Evolutionary conservation across 2,329 filamentous ascomycete genomes (phyloP).

Genomic region (Talaromyces sp.): DNA sequence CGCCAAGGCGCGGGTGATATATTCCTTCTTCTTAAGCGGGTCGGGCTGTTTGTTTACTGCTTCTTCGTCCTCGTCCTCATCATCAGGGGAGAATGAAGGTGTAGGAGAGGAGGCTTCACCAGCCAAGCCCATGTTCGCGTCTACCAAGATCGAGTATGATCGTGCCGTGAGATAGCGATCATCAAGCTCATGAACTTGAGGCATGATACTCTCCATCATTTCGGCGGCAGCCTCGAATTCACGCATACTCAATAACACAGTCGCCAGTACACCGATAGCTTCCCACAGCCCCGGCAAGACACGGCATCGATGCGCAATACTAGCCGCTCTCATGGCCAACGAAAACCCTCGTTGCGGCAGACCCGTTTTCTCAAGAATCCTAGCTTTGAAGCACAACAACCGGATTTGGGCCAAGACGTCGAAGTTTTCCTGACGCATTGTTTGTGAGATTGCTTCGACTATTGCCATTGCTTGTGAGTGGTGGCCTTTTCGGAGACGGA

Average conservation of each 20-base stretch:
- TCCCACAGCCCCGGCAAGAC: conserved; percentile 71
- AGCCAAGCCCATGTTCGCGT: conserved; percentile 76
- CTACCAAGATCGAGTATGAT: conserved; percentile 69
- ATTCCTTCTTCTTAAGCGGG: conserved; percentile 53
- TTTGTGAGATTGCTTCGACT: conserved; percentile 54
- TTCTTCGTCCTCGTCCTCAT: background rate
- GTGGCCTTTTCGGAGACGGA: conserved; percentile 55
- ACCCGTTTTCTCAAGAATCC: conserved; percentile 66
- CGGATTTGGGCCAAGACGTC: conserved; percentile 69
- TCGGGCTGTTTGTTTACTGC: conserved; percentile 31
- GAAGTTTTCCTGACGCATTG: conserved; percentile 55
- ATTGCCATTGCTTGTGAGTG: conserved; percentile 54
- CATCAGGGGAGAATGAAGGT: background rate
- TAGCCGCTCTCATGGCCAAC: conserved; percentile 71
- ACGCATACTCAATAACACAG: conserved; percentile 66
- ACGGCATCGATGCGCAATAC: conserved; percentile 67
- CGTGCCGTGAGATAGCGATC: conserved; percentile 62
- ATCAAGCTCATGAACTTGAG: conserved; percentile 72
- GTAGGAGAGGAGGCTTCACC: conserved; percentile 39
- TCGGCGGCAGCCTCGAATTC: conserved; percentile 68
- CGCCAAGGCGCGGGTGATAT: conserved; percentile 58
- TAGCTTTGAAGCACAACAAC: conserved; percentile 70
- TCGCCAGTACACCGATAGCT: conserved; percentile 64
- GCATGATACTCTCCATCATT: conserved; percentile 68
- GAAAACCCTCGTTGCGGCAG: conserved; percentile 74